A percentile compares a stretch with the other conserved stretches of the same genome.
phyloP scores from a whole-genome alignment of 495 filamentous ascomycete genomes.

The Tuber umbilicatum region DNA sequence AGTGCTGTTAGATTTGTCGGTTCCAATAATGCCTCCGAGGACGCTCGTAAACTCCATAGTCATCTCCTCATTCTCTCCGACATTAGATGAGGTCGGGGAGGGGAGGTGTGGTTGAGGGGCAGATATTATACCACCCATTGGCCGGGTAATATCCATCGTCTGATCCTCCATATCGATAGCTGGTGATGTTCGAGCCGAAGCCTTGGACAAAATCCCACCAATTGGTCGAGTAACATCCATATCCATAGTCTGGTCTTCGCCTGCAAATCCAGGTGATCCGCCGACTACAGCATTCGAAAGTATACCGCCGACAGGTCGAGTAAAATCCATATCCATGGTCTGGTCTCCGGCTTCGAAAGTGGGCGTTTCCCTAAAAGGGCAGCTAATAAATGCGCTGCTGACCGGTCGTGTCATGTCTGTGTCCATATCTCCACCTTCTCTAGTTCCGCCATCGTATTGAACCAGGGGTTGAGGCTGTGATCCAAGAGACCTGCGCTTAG shows the following conservation, averaged over 20 bases:
- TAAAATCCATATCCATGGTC: slow-evolving; percentile 66
- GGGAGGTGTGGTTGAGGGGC: neutral
- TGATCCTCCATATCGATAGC: slow-evolving; percentile 53
- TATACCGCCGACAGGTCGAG: slow-evolving; percentile 71
- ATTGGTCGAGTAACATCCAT: slow-evolving; percentile 81
- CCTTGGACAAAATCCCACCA: slow-evolving; percentile 60
- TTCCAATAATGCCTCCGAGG: slow-evolving; percentile 63
- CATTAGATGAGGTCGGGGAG: slow-evolving; percentile 9
- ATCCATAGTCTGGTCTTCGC: slow-evolving; percentile 54
- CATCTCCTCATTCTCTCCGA: slow-evolving; percentile 58
- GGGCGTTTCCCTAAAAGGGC: slow-evolving; percentile 29
- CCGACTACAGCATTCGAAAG: slow-evolving; percentile 40
- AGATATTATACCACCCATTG: slow-evolving; percentile 68
- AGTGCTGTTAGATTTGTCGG: slow-evolving; percentile 52
- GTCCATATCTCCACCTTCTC: slow-evolving; percentile 42
- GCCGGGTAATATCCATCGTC: slow-evolving; percentile 74
- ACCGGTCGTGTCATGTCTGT: slow-evolving; percentile 54
- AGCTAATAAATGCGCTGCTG: slow-evolving; percentile 47
- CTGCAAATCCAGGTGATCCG: slow-evolving; percentile 38
- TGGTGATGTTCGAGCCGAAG: slow-evolving; percentile 27
- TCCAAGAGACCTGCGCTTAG: slow-evolving; percentile 17
- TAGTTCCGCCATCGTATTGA: slow-evolving; percentile 23
- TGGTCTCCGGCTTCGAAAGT: slow-evolving; percentile 52
- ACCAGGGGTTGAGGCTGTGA: neutral
- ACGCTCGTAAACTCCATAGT: slow-evolving; percentile 81